These are phyloP conservation scores for Colletotrichum sp. DNA, from an alignment of 2,329 filamentous ascomycete genomes.

Conservation along the genomic window DNA sequence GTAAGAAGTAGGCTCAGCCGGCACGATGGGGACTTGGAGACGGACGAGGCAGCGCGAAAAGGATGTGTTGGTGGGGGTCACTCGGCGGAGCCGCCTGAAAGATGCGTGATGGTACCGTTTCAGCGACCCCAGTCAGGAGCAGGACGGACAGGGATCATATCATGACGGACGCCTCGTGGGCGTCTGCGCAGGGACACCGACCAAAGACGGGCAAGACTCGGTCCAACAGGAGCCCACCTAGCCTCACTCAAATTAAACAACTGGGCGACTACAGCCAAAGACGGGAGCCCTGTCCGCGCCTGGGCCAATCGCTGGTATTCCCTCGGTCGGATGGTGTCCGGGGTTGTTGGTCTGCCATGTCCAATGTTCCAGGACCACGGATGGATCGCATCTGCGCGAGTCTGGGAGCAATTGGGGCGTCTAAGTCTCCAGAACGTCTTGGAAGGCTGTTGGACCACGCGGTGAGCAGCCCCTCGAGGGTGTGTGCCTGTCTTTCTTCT, in stretches of 20 bases:
- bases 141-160: conserved; percentile 1
- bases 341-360: conserved; percentile 1
- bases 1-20: background rate
- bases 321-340: background rate
- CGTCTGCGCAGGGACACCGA: background rate
- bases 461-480: background rate
- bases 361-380: conserved; percentile 6
- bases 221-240: background rate
- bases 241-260: conserved; percentile 20
- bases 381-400: background rate
- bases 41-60: background rate
- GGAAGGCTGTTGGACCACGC: background rate
- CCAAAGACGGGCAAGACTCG: background rate
- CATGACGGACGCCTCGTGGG: background rate
- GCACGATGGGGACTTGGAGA: background rate
- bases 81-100: conserved; percentile 15
- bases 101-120: conserved; percentile 18
- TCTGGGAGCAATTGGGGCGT: background rate
- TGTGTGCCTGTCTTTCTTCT: background rate
- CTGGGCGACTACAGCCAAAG: conserved; percentile 4
- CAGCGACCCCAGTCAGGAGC: conserved; percentile 11
- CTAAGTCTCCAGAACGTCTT: background rate
- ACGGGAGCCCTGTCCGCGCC: background rate
- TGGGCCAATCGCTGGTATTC: conserved; percentile 10
- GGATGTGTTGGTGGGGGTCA: background rate